Percentiles rank a stretch among this genome's conserved stretches.
phyloP scores from a whole-genome alignment of 768 basidiomycete genomes.

The Russula sp. region DNA sequence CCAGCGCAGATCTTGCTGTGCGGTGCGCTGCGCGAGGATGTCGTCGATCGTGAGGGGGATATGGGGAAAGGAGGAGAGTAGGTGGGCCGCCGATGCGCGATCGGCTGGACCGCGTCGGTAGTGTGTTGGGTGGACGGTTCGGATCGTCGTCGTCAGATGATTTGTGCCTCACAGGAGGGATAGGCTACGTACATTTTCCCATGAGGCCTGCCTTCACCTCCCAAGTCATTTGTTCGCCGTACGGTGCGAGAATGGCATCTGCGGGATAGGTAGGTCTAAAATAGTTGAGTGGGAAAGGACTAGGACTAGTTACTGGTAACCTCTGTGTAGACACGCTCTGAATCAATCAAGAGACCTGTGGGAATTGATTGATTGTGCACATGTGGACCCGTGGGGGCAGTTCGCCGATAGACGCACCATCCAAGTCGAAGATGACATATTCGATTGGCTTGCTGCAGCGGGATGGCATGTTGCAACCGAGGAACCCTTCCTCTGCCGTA shows the following conservation, averaged over 20 bases:
- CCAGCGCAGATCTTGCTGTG: slow-evolving; percentile 58
- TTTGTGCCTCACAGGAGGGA: neutral
- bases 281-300: slow-evolving; percentile 21
- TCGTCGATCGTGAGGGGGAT: slow-evolving; percentile 56
- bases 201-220: slow-evolving; percentile 84
- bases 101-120: slow-evolving; percentile 41
- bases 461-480: neutral
- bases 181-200: slow-evolving; percentile 61
- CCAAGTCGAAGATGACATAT: slow-evolving; percentile 33
- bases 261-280: neutral
- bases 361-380: neutral
- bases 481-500: too few relatives aligned
- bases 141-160: neutral
- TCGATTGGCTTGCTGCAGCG: slow-evolving; percentile 11
- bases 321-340: slow-evolving; percentile 67
- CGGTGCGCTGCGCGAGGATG: slow-evolving; percentile 50
- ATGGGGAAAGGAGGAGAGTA: slow-evolving; percentile 70
- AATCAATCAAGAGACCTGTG: slow-evolving; percentile 61
- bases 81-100: slow-evolving; percentile 51
- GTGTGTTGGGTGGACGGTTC: too few relatives aligned
- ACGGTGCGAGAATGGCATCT: slow-evolving; percentile 69
- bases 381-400: neutral
- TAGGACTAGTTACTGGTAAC: slow-evolving; percentile 66
- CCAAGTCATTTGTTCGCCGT: slow-evolving; percentile 79
- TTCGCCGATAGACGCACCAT: slow-evolving; percentile 23